phyloP scores from a whole-genome alignment of 2,329 filamentous ascomycete genomes.

The Seiridium cupressi region DNA sequence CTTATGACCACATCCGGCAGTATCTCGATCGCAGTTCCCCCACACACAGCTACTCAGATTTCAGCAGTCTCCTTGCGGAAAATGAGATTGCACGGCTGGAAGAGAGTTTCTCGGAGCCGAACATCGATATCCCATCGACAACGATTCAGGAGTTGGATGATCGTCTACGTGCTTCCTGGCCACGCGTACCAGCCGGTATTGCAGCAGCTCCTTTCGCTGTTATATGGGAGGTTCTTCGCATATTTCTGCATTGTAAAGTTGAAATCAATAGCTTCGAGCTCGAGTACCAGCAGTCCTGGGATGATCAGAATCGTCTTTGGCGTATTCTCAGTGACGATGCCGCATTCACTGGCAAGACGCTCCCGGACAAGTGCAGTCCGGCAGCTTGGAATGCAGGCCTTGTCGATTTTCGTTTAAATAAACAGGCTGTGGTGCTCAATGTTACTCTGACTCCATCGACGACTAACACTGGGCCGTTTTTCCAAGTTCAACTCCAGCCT shows the following conservation, averaged over 20 bases:
- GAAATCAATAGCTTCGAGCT: slow-evolving; percentile 34
- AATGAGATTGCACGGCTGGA: background rate
- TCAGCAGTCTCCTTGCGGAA: slow-evolving; percentile 5
- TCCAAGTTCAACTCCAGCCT: slow-evolving; percentile 45
- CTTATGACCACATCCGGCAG: background rate
- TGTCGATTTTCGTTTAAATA: slow-evolving; percentile 29
- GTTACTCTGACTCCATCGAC: slow-evolving; percentile 38
- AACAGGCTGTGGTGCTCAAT: slow-evolving; percentile 40
- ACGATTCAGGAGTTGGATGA: slow-evolving; percentile 13
- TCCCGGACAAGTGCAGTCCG: slow-evolving; percentile 45
- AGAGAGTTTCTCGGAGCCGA: background rate
- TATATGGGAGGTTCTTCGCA: slow-evolving; percentile 51
- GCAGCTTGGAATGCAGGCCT: slow-evolving; percentile 46
- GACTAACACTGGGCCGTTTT: slow-evolving; percentile 35
- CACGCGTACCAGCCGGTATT: slow-evolving; percentile 35
- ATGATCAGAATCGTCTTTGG: slow-evolving; percentile 43
- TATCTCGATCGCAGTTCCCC: slow-evolving; percentile 4
- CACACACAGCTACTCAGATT: slow-evolving; percentile 12
- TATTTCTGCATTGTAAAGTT: slow-evolving; percentile 43
- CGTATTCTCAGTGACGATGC: slow-evolving; percentile 34
- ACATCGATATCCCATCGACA: background rate
- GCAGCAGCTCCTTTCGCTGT: slow-evolving; percentile 45
- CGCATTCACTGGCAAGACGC: slow-evolving; percentile 38
- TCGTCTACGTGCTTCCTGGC: slow-evolving; percentile 25
- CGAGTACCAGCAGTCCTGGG: slow-evolving; percentile 37